Evolutionary conservation across 2,329 filamentous ascomycete genomes (phyloP), one percentile per base, ranked within the genome.

Genomic region (Aciculosporium take): DNA sequence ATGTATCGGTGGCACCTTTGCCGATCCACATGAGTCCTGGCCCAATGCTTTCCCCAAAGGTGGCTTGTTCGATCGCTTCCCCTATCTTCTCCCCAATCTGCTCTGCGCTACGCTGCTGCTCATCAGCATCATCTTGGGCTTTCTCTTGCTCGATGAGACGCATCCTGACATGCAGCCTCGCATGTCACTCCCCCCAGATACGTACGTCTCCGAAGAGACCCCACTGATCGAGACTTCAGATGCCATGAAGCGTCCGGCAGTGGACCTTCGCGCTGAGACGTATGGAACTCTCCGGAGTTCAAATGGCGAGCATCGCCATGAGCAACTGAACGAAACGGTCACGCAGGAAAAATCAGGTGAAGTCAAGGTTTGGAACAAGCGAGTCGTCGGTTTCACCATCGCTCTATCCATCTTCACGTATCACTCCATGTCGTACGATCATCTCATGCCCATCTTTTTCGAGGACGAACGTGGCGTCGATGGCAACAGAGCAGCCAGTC

Each of bases 361-460:
- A 44, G 51, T 55, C 20, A 48, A 55, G 51, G 67, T 73, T 45
- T 74, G 71, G 59, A 68, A 64, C 58, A 68, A 68, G 59, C 74
- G 73, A 31, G 79, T 94, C 45, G 66, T 84, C 49, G 79, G 83
- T 59, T 74, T 94, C 40, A 77, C 91, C 30, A 54, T 86, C n/a
- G 81, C 88, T 1, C 65, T 95, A 37, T 84, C 82, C 34, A 84
- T 95, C 48, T 94, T 94, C 64, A 91, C 86, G 4, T 94, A 94
- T 57, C 88, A 95, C 62, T 86, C 82, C 29, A 95, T 95, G 87
- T 87, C 83, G 0, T 95, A 85, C 61, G 89, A 95, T 55, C 84
- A 94, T 56, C 72, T 95, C 1, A 69, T 94, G 41, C 88, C 88
- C 7, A 94, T 95, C 45, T 95, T 94, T 62, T 76, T 94, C 39